Base-by-base conservation (phyloP, 192 early-diverging fungal genomes). In the Coemansia sp. region DNA sequence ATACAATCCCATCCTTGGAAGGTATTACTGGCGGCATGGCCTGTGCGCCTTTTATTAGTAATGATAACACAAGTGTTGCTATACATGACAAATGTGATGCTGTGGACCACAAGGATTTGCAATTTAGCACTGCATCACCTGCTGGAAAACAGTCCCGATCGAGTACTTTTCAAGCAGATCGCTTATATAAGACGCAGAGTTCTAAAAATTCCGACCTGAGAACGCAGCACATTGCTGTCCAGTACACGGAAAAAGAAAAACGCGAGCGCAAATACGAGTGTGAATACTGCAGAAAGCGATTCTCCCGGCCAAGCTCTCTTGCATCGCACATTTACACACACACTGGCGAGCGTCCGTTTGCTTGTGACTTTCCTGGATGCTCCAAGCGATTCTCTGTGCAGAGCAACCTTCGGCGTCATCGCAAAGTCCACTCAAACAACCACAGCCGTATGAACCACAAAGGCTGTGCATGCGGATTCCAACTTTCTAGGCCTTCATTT, bases 401-500 rank as follows among this genome's bases (percentile, higher is more conserved):
- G 54, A 91, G 89, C 60, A 93, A 93, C 42, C 87, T 92, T 68
- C 85, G 91, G 19, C 85, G 91, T 20, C 91, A 93, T 78, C 59
- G 67, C 42, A 64, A 71, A 17, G 78, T 80, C 20, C 78, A 80
- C 23, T 54, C 71, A 9, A 66, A 68, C 17, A 51, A 62, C 39
- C 54, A 54, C 5, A 39, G 27, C 14, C 51, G 39, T 17, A 46
- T 50, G 31, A 42, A 53, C 20, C 52, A 53, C 27, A 42, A 17
- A 25, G 52, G 52, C 22, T 59, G 68, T 8, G 20, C 9, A 20
- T 62, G 61, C 6, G 61, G 50, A 7, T 24, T 30, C 17, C 30
- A 60, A 6, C 42, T 64, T 21, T 32, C 63, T 19, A 20, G 63
- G 6, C 5, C 63, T 6, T 14, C 55, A 25, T 39, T 64, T 3